Evolutionary conservation across 345 rosid species (phyloP).

Genomic region (Salix viminalis): DNA sequence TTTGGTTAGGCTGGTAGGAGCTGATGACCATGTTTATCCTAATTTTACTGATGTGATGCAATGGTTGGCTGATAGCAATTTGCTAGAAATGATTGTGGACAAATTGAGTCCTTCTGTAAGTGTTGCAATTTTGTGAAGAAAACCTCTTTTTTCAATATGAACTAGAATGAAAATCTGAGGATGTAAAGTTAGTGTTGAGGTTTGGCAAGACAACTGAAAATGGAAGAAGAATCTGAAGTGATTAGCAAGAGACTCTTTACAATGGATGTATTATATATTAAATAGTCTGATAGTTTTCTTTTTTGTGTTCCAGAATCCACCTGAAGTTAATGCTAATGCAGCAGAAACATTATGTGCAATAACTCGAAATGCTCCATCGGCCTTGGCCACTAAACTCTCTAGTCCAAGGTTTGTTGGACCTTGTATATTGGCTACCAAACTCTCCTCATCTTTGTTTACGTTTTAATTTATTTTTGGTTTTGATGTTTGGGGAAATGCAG

Average conservation of each 20-base stretch:
- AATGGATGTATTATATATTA: neutral
- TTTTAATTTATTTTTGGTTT: neutral
- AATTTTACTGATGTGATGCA: conserved; percentile 97
- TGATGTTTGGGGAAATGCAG: conserved; percentile 38
- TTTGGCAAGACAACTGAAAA: neutral
- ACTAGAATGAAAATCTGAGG: neutral
- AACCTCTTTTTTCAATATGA: neutral
- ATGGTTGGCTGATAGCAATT: conserved; percentile 87
- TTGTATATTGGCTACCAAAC: neutral
- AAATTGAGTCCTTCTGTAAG: conserved; percentile 87
- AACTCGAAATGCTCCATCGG: conserved; percentile 84
- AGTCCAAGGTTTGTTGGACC: conserved; percentile 64
- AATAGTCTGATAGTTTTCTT: conserved; percentile 24
- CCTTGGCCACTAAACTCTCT: conserved; percentile 82
- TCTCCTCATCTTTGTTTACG: neutral
- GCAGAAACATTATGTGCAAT: conserved; percentile 94
- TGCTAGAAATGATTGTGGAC: conserved; percentile 94
- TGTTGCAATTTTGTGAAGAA: conserved; percentile 8
- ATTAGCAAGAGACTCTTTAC: neutral
- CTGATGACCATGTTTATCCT: conserved; percentile 92
- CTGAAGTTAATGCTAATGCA: conserved; percentile 93
- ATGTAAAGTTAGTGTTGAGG: neutral
- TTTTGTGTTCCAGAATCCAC: conserved; percentile 49
- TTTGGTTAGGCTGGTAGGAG: conserved; percentile 92
- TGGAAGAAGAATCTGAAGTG: neutral